These are phyloP conservation scores for Coemansia sp. DNA, from an alignment of 192 early-diverging fungal species.

Conservation along the genomic window DNA sequence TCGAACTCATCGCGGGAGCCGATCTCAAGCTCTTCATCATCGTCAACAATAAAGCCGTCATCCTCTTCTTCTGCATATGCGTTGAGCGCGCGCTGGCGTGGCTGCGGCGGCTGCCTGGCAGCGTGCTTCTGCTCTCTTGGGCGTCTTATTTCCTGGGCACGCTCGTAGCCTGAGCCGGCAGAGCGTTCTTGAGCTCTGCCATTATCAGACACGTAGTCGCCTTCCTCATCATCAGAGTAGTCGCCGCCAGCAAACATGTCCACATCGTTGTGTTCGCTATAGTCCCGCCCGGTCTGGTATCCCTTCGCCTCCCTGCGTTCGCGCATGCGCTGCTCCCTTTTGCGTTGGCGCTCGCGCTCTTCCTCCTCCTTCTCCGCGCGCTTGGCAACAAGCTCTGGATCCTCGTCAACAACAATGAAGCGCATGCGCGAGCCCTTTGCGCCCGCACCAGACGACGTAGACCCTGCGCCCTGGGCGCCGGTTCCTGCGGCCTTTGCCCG, in stretches of 20 bases:
- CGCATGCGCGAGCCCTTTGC: conserved; percentile 28
- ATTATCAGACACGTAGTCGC: conserved; percentile 16
- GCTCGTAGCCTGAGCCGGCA: conserved; percentile 3
- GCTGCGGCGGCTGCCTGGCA: background rate
- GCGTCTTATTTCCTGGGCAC: conserved; percentile 13
- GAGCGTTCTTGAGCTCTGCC: background rate
- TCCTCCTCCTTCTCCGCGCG: conserved; percentile 47
- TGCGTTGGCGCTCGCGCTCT: conserved; percentile 40
- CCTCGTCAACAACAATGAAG: conserved; percentile 44
- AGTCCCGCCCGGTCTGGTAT: conserved; percentile 15
- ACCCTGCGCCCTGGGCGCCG: background rate
- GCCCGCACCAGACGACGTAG: conserved; percentile 1
- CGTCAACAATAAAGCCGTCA: conserved; percentile 51
- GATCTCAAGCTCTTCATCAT: conserved; percentile 50
- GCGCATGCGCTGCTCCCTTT: conserved; percentile 37
- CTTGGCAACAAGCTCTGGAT: conserved; percentile 36
- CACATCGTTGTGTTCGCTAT: conserved; percentile 1
- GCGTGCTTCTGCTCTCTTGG: background rate
- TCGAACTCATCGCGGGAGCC: conserved; percentile 52
- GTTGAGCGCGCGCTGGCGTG: conserved; percentile 11
- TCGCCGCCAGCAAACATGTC: conserved; percentile 13
- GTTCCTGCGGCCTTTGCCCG: conserved; percentile 1
- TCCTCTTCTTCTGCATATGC: conserved; percentile 43
- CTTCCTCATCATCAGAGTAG: conserved; percentile 30
- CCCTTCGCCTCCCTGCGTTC: conserved; percentile 41